Percentiles rank a stretch among this genome's conserved stretches.
phyloP scores from a whole-genome alignment of 768 basidiomycete genomes.

The Leucosporidium creatinivorum region DNA sequence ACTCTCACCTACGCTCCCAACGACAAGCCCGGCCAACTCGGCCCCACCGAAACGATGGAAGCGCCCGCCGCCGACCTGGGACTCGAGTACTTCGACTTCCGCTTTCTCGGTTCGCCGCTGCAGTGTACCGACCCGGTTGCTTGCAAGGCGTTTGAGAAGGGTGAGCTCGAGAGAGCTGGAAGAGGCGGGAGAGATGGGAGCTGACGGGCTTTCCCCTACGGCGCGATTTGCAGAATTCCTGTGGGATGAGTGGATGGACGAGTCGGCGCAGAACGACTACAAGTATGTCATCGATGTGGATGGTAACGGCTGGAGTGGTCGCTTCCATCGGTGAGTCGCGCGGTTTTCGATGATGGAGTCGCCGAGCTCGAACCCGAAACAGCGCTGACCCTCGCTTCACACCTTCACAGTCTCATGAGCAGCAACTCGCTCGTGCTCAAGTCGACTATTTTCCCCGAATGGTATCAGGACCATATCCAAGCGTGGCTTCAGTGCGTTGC shows the following conservation, averaged over 20 bases:
- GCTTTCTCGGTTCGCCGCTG: slow-evolving; percentile 18
- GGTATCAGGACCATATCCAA: slow-evolving; percentile 40
- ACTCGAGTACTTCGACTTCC: slow-evolving; percentile 16
- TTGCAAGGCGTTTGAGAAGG: slow-evolving; percentile 15
- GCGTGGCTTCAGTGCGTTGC: slow-evolving; percentile 43
- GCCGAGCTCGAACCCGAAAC: too few species aligned
- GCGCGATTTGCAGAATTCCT: slow-evolving; percentile 30
- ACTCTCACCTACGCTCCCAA: slow-evolving; percentile 10
- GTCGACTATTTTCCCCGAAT: slow-evolving; percentile 39
- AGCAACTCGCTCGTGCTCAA: slow-evolving; percentile 45
- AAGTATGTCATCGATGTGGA: slow-evolving; percentile 68
- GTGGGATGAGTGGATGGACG: slow-evolving; percentile 41
- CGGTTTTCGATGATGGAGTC: neutral
- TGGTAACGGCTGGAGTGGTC: slow-evolving; percentile 82
- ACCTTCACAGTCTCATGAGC: slow-evolving; percentile 39
- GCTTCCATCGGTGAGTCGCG: slow-evolving; percentile 57
- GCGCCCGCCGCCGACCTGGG: slow-evolving; percentile 11
- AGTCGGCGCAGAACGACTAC: slow-evolving; percentile 42
- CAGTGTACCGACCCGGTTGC: slow-evolving; percentile 14
- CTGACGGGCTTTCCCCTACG: too few species aligned
- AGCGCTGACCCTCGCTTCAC: neutral
- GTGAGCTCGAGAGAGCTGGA: too few species aligned
- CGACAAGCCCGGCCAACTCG: neutral
- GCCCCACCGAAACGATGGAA: slow-evolving; percentile 1
- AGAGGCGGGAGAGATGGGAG: too few species aligned